A percentile compares a stretch with the other conserved stretches of the same genome.
Conservation (phyloP, 768 basidiomycete species). For the Cubamyces lactineus region DNA sequence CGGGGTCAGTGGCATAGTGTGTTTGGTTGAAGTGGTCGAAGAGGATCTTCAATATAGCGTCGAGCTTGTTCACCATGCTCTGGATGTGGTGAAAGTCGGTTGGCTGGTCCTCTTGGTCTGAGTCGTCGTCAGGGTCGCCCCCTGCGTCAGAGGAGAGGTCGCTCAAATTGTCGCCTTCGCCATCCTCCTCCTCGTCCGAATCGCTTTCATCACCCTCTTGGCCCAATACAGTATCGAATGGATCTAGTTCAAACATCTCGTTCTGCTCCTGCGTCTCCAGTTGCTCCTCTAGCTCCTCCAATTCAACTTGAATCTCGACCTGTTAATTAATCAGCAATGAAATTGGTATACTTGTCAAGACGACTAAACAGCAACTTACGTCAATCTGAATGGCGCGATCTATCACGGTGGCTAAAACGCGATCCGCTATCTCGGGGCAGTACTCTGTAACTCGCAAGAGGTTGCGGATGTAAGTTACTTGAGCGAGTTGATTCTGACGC, state of each 20-base stretch:
- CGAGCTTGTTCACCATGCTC: constrained; percentile 91
- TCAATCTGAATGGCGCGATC: constrained; percentile 97
- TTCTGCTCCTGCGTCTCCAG: constrained; percentile 52
- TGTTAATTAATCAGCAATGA: constrained; percentile 35
- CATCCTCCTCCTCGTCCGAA: constrained; percentile 50
- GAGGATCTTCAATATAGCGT: constrained; percentile 80
- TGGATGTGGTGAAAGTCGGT: constrained; percentile 70
- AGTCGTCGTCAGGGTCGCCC: constrained; percentile 49
- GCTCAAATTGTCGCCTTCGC: constrained; percentile 57
- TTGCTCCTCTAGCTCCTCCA: constrained; percentile 86
- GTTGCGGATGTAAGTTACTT: constrained; percentile 92
- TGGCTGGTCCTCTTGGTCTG: constrained; percentile 44
- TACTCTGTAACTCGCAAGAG: constrained; percentile 80
- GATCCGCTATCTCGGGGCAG: constrained; percentile 85
- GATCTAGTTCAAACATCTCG: constrained; percentile 75
- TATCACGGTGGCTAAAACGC: constrained; percentile 82
- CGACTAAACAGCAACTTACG: constrained; percentile 49
- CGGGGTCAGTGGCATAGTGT: constrained; percentile 36
- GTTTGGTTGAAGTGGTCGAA: constrained; percentile 81
- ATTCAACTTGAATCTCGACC: constrained; percentile 97
- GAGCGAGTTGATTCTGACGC: constrained; percentile 75
- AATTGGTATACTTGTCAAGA: neutral
- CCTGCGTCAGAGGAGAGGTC: constrained; percentile 77
- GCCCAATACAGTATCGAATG: constrained; percentile 83
- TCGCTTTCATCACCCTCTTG: constrained; percentile 70